phyloP scores from a whole-genome alignment of 495 filamentous ascomycete species.

The Cladorrhinum samala region DNA sequence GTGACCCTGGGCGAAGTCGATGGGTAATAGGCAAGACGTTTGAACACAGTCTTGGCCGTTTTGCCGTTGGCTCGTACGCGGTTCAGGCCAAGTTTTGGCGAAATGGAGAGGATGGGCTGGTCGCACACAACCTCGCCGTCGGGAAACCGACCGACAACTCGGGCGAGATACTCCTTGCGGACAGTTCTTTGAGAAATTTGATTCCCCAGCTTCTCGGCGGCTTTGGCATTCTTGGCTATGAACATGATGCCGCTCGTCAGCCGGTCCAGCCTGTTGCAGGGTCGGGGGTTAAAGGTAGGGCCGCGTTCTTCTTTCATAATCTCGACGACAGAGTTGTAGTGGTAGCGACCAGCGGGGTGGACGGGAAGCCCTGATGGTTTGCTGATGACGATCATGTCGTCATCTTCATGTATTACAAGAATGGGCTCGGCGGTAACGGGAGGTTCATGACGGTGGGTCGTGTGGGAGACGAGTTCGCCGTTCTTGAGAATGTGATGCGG shows the following conservation, averaged over 20 bases:
- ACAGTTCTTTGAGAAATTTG: slow-evolving; percentile 72
- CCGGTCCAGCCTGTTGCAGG: slow-evolving; percentile 90
- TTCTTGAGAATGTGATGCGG: slow-evolving; percentile 41
- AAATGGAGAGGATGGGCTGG: slow-evolving; percentile 88
- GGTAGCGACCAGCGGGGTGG: slow-evolving; percentile 89
- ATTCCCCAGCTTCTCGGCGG: slow-evolving; percentile 65
- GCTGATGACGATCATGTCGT: slow-evolving; percentile 89
- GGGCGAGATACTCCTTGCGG: slow-evolving; percentile 88
- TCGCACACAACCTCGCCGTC: slow-evolving; percentile 79
- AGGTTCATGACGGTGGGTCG: slow-evolving; percentile 91
- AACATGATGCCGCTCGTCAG: slow-evolving; percentile 98
- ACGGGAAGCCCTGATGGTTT: slow-evolving; percentile 94
- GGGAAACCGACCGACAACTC: slow-evolving; percentile 87
- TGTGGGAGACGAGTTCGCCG: slow-evolving; percentile 82
- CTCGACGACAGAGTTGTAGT: slow-evolving; percentile 88
- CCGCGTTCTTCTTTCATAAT: slow-evolving; percentile 79
- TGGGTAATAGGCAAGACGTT: slow-evolving; percentile 80
- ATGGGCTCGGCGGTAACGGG: slow-evolving; percentile 78
- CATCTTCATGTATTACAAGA: slow-evolving; percentile 79
- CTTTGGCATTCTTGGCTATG: slow-evolving; percentile 74
- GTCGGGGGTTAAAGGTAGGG: slow-evolving; percentile 61
- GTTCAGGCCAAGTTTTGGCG: slow-evolving; percentile 91
- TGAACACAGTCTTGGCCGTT: slow-evolving; percentile 82
- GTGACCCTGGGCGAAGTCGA: slow-evolving; percentile 21
- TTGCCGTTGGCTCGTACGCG: slow-evolving; percentile 90